Conservation (phyloP, 306 rosid species). For the Sechiopsis laciniata region DNA sequence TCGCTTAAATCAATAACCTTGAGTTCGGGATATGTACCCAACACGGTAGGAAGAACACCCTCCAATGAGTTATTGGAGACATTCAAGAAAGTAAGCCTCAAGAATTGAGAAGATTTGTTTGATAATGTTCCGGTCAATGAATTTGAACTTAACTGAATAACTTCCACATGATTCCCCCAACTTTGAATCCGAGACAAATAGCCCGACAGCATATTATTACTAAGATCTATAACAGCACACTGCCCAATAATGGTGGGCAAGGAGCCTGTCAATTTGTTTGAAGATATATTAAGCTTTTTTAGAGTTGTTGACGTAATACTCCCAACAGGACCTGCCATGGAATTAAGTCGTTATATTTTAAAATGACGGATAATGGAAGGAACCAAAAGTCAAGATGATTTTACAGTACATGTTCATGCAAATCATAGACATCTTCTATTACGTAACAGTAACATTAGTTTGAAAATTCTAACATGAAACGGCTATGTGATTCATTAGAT, state of each 20-base stretch:
- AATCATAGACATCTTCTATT: no score
- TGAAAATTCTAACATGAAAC: no score
- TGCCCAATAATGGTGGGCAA: constrained; percentile 59
- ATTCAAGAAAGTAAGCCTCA: constrained; percentile 51
- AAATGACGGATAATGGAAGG: background rate
- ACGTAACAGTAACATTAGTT: no score
- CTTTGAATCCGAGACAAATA: constrained; percentile 50
- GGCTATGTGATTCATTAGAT: background rate
- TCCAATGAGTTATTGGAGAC: constrained; percentile 58
- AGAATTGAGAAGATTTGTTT: constrained; percentile 47
- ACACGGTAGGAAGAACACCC: constrained; percentile 53
- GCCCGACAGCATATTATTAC: constrained; percentile 60
- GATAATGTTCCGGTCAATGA: constrained; percentile 50
- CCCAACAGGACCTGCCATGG: constrained; percentile 60
- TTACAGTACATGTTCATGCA: no score
- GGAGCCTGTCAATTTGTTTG: constrained; percentile 63
- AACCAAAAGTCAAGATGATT: background rate
- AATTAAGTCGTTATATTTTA: constrained; percentile 1
- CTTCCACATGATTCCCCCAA: constrained; percentile 78
- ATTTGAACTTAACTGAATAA: constrained; percentile 59
- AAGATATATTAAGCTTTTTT: constrained; percentile 65
- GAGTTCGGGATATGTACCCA: constrained; percentile 60
- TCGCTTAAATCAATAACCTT: constrained; percentile 58
- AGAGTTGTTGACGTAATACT: constrained; percentile 63
- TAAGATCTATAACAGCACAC: constrained; percentile 57